Evolutionary conservation across 192 early-diverging fungal species (phyloP).

Genomic region (Coemansia sp.): DNA sequence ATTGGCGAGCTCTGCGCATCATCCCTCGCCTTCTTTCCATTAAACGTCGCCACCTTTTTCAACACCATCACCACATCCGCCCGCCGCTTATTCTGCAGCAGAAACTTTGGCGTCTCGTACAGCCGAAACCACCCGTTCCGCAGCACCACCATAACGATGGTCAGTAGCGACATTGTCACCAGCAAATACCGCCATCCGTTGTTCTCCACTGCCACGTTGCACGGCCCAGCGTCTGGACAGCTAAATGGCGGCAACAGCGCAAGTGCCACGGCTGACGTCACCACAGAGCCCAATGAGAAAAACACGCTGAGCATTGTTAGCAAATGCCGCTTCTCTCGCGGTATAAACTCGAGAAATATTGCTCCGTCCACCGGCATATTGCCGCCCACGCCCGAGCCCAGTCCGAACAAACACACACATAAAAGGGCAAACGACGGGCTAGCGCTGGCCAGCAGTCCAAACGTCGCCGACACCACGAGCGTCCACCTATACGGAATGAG

Average conservation of each 20-base stretch:
- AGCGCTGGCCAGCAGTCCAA: constrained; percentile 70
- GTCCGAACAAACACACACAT: constrained; percentile 63
- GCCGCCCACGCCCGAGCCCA: constrained; percentile 75
- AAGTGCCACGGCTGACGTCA: constrained; percentile 67
- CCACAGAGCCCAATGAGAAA: constrained; percentile 78
- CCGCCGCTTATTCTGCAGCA: constrained; percentile 64
- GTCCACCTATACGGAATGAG: constrained; percentile 75
- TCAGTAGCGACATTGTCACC: constrained; percentile 60
- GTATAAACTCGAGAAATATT: constrained; percentile 83
- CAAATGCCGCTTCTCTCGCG: constrained; percentile 72
- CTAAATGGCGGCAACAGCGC: constrained; percentile 66
- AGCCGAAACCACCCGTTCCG: constrained; percentile 69
- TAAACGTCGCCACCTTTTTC: constrained; percentile 63
- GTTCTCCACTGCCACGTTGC: constrained; percentile 63
- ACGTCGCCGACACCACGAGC: constrained; percentile 66
- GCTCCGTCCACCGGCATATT: constrained; percentile 70
- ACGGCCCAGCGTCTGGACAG: constrained; percentile 58
- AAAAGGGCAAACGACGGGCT: constrained; percentile 63
- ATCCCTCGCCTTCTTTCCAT: constrained; percentile 42
- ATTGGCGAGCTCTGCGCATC: not conserved
- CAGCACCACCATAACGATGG: constrained; percentile 67
- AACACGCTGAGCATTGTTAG: constrained; percentile 84
- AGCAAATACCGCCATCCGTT: constrained; percentile 81
- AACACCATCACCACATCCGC: constrained; percentile 69
- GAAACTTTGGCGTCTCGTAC: constrained; percentile 79